Percentiles rank a stretch among this genome's conserved stretches.
phyloP scores from a whole-genome alignment of 2,329 filamentous ascomycete species.

The Hymenoscyphus fraxineus region DNA sequence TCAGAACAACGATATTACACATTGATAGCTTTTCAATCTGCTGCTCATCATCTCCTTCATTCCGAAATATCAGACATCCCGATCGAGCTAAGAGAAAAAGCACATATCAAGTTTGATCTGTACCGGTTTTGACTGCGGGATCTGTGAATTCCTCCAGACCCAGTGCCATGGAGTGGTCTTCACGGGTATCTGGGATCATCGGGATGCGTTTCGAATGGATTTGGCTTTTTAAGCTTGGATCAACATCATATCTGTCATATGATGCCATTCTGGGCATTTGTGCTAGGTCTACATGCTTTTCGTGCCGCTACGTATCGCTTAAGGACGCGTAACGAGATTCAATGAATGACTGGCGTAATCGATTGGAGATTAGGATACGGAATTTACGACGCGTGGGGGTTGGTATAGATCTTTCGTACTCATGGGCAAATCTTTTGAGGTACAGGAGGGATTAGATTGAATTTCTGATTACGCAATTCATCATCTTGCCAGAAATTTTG shows the following conservation, averaged over 20 bases:
- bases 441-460: background rate
- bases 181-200: background rate
- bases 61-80: background rate
- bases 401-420: background rate
- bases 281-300: background rate
- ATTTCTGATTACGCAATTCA: constrained; percentile 22
- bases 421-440: background rate
- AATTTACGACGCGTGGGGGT: background rate
- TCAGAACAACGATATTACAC: background rate
- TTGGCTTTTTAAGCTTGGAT: constrained; percentile 13
- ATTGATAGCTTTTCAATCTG: background rate
- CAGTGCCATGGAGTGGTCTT: background rate
- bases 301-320: background rate
- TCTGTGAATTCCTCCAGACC: background rate
- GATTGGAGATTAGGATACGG: background rate
- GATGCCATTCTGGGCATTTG: constrained; percentile 7
- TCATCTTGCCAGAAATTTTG: background rate
- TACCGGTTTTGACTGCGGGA: background rate
- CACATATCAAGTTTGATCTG: background rate
- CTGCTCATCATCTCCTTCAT: background rate
- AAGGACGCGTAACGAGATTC: background rate
- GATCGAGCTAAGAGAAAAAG: background rate
- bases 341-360: background rate
- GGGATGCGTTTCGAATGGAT: constrained; percentile 5
- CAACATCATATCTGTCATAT: constrained; percentile 10